Evolutionary conservation across 441 rosid genomes (phyloP).

Genomic region (Pelargonium fulgidum): DNA sequence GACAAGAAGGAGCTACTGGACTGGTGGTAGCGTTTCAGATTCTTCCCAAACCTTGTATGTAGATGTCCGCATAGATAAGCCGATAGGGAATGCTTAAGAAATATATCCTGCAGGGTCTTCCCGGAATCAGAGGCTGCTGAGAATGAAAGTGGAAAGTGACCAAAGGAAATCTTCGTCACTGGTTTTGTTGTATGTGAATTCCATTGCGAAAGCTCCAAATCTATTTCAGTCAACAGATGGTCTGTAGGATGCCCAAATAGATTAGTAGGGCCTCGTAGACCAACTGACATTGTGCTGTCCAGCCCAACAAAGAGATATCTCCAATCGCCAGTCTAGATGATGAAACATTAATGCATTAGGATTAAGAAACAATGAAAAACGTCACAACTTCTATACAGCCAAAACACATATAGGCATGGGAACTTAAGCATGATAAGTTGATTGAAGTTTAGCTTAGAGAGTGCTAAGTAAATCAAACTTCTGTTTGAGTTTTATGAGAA

Average conservation of each 20-base stretch:
- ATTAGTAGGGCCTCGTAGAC: constrained; percentile 86
- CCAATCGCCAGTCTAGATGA: constrained; percentile 46
- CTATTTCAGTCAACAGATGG: constrained; percentile 50
- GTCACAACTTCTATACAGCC: background rate
- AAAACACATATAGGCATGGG: too few species aligned
- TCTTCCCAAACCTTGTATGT: constrained; percentile 73
- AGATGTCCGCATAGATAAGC: constrained; percentile 90
- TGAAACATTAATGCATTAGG: constrained; percentile 22
- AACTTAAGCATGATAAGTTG: too few species aligned
- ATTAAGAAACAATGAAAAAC: constrained; percentile 11
- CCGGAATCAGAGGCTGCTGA: constrained; percentile 51
- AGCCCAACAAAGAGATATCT: constrained; percentile 75
- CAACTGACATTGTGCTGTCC: constrained; percentile 69
- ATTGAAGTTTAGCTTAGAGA: background rate
- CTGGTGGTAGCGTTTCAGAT: constrained; percentile 71
- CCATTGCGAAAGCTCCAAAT: constrained; percentile 69
- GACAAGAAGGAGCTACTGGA: constrained; percentile 30
- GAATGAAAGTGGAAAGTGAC: constrained; percentile 89
- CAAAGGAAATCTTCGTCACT: constrained; percentile 70
- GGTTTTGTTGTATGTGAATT: constrained; percentile 47
- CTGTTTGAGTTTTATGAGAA: too few species aligned
- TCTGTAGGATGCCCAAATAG: constrained; percentile 91
- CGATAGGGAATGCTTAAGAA: constrained; percentile 73
- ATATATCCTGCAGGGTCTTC: constrained; percentile 60
- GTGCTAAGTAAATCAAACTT: background rate